Evolutionary conservation across 768 basidiomycete genomes (phyloP).

Genomic region (Leccinum variicolor): DNA sequence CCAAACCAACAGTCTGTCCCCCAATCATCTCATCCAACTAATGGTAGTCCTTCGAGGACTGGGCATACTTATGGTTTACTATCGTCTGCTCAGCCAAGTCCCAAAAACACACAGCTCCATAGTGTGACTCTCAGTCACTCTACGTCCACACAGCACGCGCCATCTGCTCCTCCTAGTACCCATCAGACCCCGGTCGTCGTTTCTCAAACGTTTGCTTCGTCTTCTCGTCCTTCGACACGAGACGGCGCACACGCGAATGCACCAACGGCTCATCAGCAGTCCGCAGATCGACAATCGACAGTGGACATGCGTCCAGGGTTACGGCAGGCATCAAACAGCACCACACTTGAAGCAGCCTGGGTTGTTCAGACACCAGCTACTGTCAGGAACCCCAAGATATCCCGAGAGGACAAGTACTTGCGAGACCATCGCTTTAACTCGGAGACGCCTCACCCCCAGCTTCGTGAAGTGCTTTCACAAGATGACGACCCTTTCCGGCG

Average conservation of each 20-base stretch:
- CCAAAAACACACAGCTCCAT: constrained; percentile 19
- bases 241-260: constrained; percentile 13
- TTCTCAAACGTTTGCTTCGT: constrained; percentile 17
- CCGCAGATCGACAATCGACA: constrained; percentile 10
- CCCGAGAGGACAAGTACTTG: constrained; percentile 30
- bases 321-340: constrained; percentile 14
- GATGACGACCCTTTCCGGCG: constrained; percentile 25
- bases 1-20: constrained; percentile 18
- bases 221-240: constrained; percentile 30
- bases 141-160: constrained; percentile 11
- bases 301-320: constrained; percentile 8
- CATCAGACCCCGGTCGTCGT: constrained; percentile 21
- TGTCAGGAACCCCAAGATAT: constrained; percentile 15
- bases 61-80: constrained; percentile 5
- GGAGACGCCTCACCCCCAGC: constrained; percentile 25
- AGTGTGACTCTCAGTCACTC: constrained; percentile 9
- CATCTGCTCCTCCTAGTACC: constrained; percentile 16
- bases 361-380: constrained; percentile 30
- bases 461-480: constrained; percentile 33
- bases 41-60: constrained; percentile 14
- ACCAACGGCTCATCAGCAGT: constrained; percentile 5
- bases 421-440: constrained; percentile 14
- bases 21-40: constrained; percentile 17
- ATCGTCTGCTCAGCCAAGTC: constrained; percentile 24
- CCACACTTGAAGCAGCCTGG: constrained; percentile 31